These are phyloP conservation scores for Pseudophaeomoniella oleicola DNA, from an alignment of 2,329 filamentous ascomycete genomes.

Conservation along the genomic window DNA sequence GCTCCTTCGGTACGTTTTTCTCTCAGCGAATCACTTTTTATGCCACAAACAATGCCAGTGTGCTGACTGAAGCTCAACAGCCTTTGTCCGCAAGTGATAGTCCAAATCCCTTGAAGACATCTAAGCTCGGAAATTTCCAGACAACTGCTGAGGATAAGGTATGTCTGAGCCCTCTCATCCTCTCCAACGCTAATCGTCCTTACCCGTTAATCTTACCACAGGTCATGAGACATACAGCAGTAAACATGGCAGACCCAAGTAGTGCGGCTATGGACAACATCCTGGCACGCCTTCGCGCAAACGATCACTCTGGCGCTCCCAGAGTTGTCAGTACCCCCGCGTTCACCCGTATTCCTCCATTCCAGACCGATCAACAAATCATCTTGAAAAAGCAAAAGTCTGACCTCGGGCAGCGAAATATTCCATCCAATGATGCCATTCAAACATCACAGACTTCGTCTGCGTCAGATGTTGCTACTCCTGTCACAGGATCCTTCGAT, in stretches of 20 bases:
- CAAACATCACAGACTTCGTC: slow-evolving; percentile 14
- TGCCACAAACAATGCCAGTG: too few relatives aligned
- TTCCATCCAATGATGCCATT: not conserved
- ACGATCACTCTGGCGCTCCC: slow-evolving; percentile 10
- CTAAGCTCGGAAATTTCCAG: slow-evolving; percentile 20
- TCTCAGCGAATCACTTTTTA: too few relatives aligned
- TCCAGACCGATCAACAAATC: slow-evolving; percentile 56
- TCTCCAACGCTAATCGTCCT: too few relatives aligned
- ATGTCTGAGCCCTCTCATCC: not conserved
- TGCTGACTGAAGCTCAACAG: not conserved
- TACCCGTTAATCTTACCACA: too few relatives aligned
- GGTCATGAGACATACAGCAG: too few relatives aligned
- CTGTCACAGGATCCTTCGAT: slow-evolving; percentile 21
- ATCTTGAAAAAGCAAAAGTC: slow-evolving; percentile 45
- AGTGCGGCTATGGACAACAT: slow-evolving; percentile 48
- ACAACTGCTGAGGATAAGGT: slow-evolving; percentile 12
- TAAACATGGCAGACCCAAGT: not conserved
- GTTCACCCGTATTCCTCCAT: slow-evolving; percentile 40
- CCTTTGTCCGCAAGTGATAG: slow-evolving; percentile 5
- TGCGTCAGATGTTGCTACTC: slow-evolving; percentile 22
- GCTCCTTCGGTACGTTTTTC: not conserved
- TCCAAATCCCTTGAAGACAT: slow-evolving; percentile 18
- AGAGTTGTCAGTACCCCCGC: slow-evolving; percentile 5
- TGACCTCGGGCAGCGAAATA: slow-evolving; percentile 18
- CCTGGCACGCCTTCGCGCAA: slow-evolving; percentile 25